Percentiles rank a stretch among this genome's conserved stretches.
These are phyloP conservation scores for Populus simonii DNA, from an alignment of 345 rosid species.

Conservation along the genomic window DNA sequence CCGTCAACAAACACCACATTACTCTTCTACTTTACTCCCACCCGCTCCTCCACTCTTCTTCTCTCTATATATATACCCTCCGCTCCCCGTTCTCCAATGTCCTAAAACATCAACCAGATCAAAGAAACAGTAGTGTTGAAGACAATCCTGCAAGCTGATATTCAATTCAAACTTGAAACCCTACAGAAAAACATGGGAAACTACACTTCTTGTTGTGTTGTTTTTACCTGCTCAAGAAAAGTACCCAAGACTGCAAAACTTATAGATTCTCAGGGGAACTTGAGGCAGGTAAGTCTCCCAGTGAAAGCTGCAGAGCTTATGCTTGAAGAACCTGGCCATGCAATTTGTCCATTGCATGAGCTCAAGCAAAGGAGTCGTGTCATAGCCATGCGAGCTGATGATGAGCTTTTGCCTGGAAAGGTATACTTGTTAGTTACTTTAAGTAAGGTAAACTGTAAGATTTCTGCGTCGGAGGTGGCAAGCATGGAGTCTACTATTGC, in stretches of 20 bases:
- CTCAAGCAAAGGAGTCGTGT: conserved; percentile 23
- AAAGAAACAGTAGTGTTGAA: background rate
- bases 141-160: background rate
- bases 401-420: conserved; percentile 36
- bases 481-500: conserved; percentile 14
- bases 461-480: conserved; percentile 26
- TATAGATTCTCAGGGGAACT: conserved; percentile 28
- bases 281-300: conserved; percentile 24
- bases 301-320: conserved; percentile 46
- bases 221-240: background rate
- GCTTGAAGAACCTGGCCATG: conserved; percentile 50
- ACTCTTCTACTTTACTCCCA: background rate
- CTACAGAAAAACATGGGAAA: background rate
- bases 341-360: conserved; percentile 24
- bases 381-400: conserved; percentile 40
- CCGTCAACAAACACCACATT: background rate
- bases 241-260: conserved; percentile 18
- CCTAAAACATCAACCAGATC: background rate
- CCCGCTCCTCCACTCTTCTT: background rate
- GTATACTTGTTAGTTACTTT: conserved; percentile 30
- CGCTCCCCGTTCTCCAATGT: background rate
- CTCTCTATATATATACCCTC: background rate
- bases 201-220: background rate
- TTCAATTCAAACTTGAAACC: background rate
- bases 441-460: conserved; percentile 23